Evolutionary conservation across 1,284 basidiomycete genomes (phyloP).

Genomic region (Microbotryum violaceum): DNA sequence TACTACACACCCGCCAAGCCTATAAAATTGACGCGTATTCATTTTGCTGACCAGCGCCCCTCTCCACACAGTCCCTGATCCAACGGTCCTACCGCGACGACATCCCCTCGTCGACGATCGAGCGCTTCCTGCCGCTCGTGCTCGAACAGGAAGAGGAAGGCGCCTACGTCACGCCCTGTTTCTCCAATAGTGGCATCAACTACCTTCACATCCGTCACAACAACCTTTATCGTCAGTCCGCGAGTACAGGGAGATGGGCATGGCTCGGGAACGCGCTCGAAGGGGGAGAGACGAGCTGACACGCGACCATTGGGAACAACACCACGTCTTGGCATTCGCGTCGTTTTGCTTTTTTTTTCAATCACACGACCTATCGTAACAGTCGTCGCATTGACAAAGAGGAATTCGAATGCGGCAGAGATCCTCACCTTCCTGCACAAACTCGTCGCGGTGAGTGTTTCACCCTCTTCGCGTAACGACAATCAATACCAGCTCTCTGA

Average conservation of each 20-base stretch:
- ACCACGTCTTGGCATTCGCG: background rate
- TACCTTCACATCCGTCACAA: slow-evolving; percentile 99
- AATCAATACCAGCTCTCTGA: background rate
- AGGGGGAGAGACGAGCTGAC: background rate
- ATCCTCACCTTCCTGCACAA: slow-evolving; percentile 95
- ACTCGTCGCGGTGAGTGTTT: slow-evolving; percentile 50
- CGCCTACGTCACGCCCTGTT: slow-evolving; percentile 87
- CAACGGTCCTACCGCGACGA: slow-evolving; percentile 93
- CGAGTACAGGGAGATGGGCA: background rate
- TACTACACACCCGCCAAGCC: background rate
- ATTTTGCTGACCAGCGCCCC: background rate
- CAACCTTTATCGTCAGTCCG: slow-evolving; percentile 80
- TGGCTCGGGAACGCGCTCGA: too few species aligned
- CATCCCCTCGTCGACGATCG: slow-evolving; percentile 77
- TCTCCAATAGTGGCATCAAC: slow-evolving; percentile 87
- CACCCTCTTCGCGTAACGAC: background rate
- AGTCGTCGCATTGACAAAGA: slow-evolving; percentile 94
- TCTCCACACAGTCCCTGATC: slow-evolving; percentile 65
- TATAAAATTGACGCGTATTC: background rate
- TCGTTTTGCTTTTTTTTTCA: too few species aligned
- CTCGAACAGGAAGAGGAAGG: slow-evolving; percentile 98
- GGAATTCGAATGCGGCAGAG: slow-evolving; percentile 93
- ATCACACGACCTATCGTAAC: slow-evolving; percentile 2
- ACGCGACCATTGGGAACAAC: background rate
- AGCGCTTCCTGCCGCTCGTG: slow-evolving; percentile 87